Conservation (phyloP, 1,284 basidiomycete genomes). For the Sanguinoderma infundibulare region DNA sequence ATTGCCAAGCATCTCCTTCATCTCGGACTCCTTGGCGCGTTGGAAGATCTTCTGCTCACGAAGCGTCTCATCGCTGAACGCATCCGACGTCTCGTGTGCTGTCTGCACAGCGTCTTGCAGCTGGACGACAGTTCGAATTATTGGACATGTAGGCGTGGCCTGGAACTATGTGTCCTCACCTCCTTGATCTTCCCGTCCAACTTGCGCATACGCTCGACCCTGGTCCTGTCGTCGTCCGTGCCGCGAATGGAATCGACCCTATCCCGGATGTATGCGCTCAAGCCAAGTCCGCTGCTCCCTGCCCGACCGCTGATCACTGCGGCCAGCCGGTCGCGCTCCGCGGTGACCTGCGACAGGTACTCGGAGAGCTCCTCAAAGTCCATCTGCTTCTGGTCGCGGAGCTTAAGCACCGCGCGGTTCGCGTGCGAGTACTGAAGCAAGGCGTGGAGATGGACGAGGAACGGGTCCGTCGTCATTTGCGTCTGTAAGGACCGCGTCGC, state of each 20-base stretch:
- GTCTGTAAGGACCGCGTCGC: constrained; percentile 52
- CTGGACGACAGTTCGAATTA: constrained; percentile 43
- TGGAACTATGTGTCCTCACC: constrained; percentile 46
- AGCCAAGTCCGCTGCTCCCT: constrained; percentile 79
- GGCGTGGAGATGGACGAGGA: constrained; percentile 89
- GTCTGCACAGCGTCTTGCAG: constrained; percentile 95
- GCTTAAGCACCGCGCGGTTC: constrained; percentile 89
- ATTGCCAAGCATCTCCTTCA: constrained; percentile 91
- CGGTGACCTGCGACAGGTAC: constrained; percentile 89
- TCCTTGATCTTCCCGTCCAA: constrained; percentile 95
- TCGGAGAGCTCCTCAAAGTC: constrained; percentile 98
- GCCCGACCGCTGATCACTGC: constrained; percentile 84
- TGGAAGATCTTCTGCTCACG: constrained; percentile 92
- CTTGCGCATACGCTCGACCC: constrained; percentile 93
- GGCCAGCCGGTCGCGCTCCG: constrained; percentile 90
- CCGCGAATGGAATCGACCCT: constrained; percentile 91
- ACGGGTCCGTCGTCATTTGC: constrained; percentile 85
- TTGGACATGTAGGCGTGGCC: background rate
- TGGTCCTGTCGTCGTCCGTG: constrained; percentile 90
- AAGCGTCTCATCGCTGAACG: constrained; percentile 93
- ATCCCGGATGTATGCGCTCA: constrained; percentile 94
- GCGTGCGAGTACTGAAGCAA: constrained; percentile 88
- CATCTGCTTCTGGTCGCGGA: constrained; percentile 97
- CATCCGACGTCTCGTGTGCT: constrained; percentile 94
- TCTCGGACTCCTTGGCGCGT: constrained; percentile 88